A percentile compares a stretch with the other conserved stretches of the same genome.
These are phyloP conservation scores for Pyricularia pennisetigena DNA, from an alignment of 2,329 filamentous ascomycete species.

Conservation along the genomic window DNA sequence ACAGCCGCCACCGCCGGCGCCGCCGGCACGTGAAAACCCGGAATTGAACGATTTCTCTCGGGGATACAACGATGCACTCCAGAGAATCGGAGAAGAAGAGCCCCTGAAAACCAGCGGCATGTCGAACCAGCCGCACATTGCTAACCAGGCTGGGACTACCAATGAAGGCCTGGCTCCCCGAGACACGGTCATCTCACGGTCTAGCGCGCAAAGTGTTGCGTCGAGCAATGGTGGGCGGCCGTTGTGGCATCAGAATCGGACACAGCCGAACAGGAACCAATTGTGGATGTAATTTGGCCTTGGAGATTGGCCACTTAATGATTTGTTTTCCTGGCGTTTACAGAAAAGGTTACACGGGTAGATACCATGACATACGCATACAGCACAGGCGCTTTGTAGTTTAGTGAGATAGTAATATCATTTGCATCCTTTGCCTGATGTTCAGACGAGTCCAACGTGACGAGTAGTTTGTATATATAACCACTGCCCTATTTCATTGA, in stretches of 20 bases:
- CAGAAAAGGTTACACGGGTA: neutral
- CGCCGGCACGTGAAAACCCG: constrained; percentile 10
- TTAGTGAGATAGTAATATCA: neutral
- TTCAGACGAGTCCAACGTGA: neutral
- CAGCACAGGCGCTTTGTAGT: neutral
- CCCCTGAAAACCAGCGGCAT: constrained; percentile 16
- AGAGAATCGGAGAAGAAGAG: constrained; percentile 26
- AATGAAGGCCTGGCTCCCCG: constrained; percentile 7
- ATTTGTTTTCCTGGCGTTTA: neutral
- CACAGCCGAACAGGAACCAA: constrained; percentile 31
- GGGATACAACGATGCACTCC: constrained; percentile 30
- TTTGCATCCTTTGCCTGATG: neutral
- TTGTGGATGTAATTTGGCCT: constrained; percentile 31
- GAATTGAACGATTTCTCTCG: constrained; percentile 36
- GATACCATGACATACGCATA: neutral
- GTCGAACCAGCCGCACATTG: neutral
- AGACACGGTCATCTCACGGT: constrained; percentile 1
- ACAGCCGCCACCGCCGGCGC: neutral
- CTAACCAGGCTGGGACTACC: constrained; percentile 5
- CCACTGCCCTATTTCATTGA: neutral
- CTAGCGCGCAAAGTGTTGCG: neutral
- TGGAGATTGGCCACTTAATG: neutral
- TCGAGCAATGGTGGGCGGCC: constrained; percentile 18
- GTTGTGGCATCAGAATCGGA: constrained; percentile 45
- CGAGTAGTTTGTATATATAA: neutral